Evolutionary conservation across 2,329 filamentous ascomycete genomes (phyloP), one percentile per base, ranked within the genome.

Genomic region (Trichoderma arundinaceum): DNA sequence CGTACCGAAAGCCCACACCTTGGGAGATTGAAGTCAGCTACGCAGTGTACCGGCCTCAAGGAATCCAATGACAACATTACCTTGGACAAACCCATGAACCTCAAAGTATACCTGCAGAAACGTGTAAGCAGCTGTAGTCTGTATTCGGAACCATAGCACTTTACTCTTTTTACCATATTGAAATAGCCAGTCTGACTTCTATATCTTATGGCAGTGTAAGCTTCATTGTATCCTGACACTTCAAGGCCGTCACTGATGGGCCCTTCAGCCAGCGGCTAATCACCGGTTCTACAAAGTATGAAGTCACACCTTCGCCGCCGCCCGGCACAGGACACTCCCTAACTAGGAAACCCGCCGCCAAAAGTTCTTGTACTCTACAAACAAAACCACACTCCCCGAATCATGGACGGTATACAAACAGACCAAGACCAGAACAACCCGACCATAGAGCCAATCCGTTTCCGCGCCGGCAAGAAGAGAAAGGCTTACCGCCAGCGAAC

Each of bases 31-130:
- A 72, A 70, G 74, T 77, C 71, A 78, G 72, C 68, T 39, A 38
- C 22, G 22, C 22, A 35, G 41, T 28, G 7, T 15, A 15, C 19
- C 9, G 13, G 15, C 28, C 38, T 15, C 19, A 10, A 17, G 10
- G 39, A 56, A 54, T 39, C 9, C 12, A 9, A 17, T 58, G 19
- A 35, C 13, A 22, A 8, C 60, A 38, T 68, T 78, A 88, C 90
- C 90, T 83, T 92, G 90, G 12, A 92, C 90, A 44, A 70, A 70
- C 13, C 82, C 82, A 71, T 91, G 87, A 66, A 88, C 89, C 15
- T 85, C 77, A 73, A 89, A 90, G 70, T 86, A 86, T 38, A 88
- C 77, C 86, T 89, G 56, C 15, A 5, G 12, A 32, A 19, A 4
- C 2, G 33, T 10, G 35, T 65, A 12, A 54, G 64, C 22, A 12